These are phyloP conservation scores for Spinacia oleracea DNA, from an alignment of 179 eudicot genomes.

Conservation along the genomic window DNA sequence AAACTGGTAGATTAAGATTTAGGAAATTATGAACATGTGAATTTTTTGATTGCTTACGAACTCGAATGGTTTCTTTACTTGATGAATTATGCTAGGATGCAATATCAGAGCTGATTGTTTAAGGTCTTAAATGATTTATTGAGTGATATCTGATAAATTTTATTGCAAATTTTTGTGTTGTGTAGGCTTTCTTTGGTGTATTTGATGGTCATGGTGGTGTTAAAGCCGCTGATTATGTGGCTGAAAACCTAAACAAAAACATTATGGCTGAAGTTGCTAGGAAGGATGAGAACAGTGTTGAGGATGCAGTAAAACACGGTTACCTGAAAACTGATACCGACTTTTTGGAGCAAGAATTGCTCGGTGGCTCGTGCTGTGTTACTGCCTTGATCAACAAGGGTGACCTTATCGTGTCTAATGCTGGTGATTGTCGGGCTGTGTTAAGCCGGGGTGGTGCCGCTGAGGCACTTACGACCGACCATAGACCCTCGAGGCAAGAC, in stretches of 20 bases:
- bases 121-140: not conserved
- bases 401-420: slow-evolving; percentile 75
- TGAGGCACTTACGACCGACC: slow-evolving; percentile 76
- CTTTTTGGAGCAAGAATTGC: slow-evolving; percentile 51
- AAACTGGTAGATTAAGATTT: no score
- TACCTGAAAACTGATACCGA: slow-evolving; percentile 72
- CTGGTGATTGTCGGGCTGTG: slow-evolving; percentile 96
- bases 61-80: not conserved
- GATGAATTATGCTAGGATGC: not conserved
- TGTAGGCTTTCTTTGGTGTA: slow-evolving; percentile 87
- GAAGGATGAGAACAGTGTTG: slow-evolving; percentile 29
- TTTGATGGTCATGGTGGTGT: slow-evolving; percentile 95
- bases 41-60: no score
- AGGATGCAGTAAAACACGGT: slow-evolving; percentile 62
- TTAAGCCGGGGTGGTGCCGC: slow-evolving; percentile 71
- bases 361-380: slow-evolving; percentile 84
- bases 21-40: not conserved
- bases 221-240: slow-evolving; percentile 75
- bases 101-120: not conserved
- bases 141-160: slow-evolving; percentile 19
- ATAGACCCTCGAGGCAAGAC: slow-evolving; percentile 76
- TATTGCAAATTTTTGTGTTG: slow-evolving; percentile 2
- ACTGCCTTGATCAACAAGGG: slow-evolving; percentile 68
- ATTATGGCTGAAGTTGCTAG: slow-evolving; percentile 48
- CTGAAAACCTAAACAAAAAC: slow-evolving; percentile 65